These are phyloP conservation scores for Apophysomyces variabilis DNA, from an alignment of 371 early-diverging fungal genomes.

Conservation along the genomic window DNA sequence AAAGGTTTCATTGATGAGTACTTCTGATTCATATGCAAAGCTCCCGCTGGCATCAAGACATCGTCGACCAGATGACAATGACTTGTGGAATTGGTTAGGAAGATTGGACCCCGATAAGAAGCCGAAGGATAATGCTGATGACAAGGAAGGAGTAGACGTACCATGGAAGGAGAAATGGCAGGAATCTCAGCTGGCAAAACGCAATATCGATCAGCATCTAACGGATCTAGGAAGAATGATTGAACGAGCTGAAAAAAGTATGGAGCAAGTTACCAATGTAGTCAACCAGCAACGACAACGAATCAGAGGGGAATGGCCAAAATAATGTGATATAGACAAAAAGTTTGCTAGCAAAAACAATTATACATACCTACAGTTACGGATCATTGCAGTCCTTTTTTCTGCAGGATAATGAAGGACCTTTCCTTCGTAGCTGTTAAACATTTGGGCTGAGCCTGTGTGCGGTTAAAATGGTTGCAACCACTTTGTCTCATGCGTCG, in stretches of 20 bases:
- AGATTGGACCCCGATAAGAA: slow-evolving; percentile 33
- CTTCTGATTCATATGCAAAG: not conserved
- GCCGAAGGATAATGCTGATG: slow-evolving; percentile 11
- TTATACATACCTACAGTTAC: no score
- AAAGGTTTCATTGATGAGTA: slow-evolving; percentile 15
- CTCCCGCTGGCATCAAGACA: slow-evolving; percentile 2
- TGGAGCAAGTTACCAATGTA: slow-evolving; percentile 40
- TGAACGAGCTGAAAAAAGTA: slow-evolving; percentile 37
- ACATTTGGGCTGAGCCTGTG: no score
- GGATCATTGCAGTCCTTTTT: no score
- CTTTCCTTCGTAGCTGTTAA: no score
- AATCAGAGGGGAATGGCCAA: slow-evolving; percentile 22
- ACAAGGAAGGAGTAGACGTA: slow-evolving; percentile 13
- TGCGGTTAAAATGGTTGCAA: no score
- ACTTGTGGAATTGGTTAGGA: slow-evolving; percentile 39
- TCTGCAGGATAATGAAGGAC: no score
- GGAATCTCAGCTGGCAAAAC: slow-evolving; percentile 29
- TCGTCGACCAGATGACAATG: slow-evolving; percentile 18
- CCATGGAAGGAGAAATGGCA: slow-evolving; percentile 15
- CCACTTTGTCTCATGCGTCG: no score
- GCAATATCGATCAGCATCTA: slow-evolving; percentile 38
- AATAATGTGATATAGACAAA: no score
- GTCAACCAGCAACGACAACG: slow-evolving; percentile 37
- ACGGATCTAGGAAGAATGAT: slow-evolving; percentile 44
- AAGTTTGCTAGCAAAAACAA: no score